phyloP scores from a whole-genome alignment of 306 rosid genomes.

The Vigna radiata region DNA sequence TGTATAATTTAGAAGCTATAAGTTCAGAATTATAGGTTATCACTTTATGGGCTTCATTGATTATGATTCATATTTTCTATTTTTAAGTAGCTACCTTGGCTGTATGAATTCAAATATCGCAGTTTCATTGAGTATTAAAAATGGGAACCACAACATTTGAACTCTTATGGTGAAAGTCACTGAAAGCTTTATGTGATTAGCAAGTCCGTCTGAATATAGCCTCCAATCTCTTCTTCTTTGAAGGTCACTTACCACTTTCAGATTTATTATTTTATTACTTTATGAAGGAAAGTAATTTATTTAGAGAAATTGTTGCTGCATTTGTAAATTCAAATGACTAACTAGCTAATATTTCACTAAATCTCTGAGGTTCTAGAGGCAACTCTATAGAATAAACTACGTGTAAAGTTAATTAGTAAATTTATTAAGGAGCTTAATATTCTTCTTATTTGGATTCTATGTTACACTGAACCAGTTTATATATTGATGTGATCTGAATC shows the following conservation, averaged over 20 bases:
- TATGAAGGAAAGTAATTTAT: not conserved
- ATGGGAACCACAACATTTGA: too few relatives aligned
- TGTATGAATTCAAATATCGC: too few relatives aligned
- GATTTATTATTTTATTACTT: too few relatives aligned
- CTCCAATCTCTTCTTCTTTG: not conserved
- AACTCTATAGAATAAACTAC: slow-evolving; percentile 1
- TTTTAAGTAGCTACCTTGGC: too few relatives aligned
- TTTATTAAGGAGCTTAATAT: not conserved
- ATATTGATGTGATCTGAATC: slow-evolving; percentile 1
- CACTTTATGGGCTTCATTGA: too few relatives aligned
- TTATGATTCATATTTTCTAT: too few relatives aligned
- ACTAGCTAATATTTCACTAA: not conserved
- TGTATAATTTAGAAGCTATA: too few relatives aligned
- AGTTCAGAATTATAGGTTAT: too few relatives aligned
- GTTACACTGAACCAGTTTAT: not conserved
- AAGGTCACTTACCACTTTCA: too few relatives aligned
- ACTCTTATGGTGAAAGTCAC: too few relatives aligned
- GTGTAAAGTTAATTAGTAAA: not conserved
- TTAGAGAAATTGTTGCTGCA: not conserved
- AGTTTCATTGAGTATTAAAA: too few relatives aligned
- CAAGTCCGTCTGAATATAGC: not conserved
- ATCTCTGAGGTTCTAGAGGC: not conserved
- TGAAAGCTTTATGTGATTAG: not conserved
- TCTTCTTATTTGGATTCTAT: not conserved
- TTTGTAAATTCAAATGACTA: not conserved